Evolutionary conservation across 352 stramenopile genomes (phyloP).

Genomic region (Pythium aquatile): DNA sequence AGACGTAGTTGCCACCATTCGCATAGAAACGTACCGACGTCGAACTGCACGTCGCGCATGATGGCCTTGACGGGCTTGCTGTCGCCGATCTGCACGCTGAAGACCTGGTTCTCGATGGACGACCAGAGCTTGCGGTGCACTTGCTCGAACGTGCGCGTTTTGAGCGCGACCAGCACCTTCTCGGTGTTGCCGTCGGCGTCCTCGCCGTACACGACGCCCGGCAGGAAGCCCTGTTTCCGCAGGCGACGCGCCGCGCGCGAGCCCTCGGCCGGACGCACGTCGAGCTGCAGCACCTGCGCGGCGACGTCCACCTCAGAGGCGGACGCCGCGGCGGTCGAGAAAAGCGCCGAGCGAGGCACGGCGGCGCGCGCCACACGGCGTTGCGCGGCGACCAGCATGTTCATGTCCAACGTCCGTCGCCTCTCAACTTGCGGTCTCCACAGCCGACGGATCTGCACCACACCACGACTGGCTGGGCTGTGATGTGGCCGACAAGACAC

Average conservation of each 20-base stretch:
- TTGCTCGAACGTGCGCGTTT: constrained; percentile 74
- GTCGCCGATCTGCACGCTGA: constrained; percentile 74
- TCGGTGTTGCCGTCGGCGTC: constrained; percentile 58
- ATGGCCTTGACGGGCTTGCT: constrained; percentile 64
- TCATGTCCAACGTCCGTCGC: constrained; percentile 2
- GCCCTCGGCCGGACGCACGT: constrained; percentile 60
- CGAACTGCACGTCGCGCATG: constrained; percentile 86
- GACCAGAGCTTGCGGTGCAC: constrained; percentile 86
- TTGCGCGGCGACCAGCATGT: constrained; percentile 33
- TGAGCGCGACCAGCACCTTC: constrained; percentile 74
- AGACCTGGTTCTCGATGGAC: constrained; percentile 87
- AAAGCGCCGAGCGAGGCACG: constrained; percentile 32
- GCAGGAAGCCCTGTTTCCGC: constrained; percentile 77
- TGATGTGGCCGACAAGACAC: constrained; percentile 30
- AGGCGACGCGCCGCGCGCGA: constrained; percentile 77
- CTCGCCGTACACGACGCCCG: constrained; percentile 84
- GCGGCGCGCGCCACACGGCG: constrained; percentile 33
- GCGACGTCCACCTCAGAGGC: constrained; percentile 1
- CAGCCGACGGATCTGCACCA: constrained; percentile 8
- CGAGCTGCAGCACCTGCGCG: constrained; percentile 51
- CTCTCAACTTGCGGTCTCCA: constrained; percentile 8
- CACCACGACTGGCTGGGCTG: constrained; percentile 23
- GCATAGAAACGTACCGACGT: constrained; percentile 44
- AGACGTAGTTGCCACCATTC: not conserved
- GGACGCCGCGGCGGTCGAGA: constrained; percentile 34